phyloP scores from a whole-genome alignment of 2,329 filamentous ascomycete species.

The Pseudocercospora fijiensis region DNA sequence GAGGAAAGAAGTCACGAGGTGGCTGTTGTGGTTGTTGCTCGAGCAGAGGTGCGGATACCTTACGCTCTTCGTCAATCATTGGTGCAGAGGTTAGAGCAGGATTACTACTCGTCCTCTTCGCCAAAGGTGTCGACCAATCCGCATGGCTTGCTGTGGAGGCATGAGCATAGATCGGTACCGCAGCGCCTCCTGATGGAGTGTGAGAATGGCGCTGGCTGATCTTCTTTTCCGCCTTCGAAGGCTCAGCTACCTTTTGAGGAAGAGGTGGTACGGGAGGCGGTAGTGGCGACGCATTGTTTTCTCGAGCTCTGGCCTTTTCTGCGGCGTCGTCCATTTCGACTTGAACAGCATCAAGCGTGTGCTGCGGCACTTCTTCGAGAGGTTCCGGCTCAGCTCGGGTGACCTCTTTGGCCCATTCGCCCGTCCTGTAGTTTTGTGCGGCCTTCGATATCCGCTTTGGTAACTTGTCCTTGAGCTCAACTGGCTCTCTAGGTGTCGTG shows the following conservation, averaged over 20 bases:
- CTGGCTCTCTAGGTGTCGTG: slow-evolving; percentile 6
- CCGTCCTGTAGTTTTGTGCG: slow-evolving; percentile 80
- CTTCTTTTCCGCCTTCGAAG: slow-evolving; percentile 7
- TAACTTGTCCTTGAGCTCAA: slow-evolving; percentile 58
- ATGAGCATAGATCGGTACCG: slow-evolving; percentile 18
- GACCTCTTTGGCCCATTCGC: slow-evolving; percentile 94
- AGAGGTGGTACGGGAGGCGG: slow-evolving; percentile 21
- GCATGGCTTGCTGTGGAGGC: slow-evolving; percentile 14
- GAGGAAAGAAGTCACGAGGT: background rate
- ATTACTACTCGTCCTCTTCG: slow-evolving; percentile 24
- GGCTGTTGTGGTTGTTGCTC: slow-evolving; percentile 20
- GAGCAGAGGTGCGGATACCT: slow-evolving; percentile 11
- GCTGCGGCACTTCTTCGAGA: slow-evolving; percentile 31
- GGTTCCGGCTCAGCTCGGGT: slow-evolving; percentile 68
- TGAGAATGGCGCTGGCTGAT: slow-evolving; percentile 10
- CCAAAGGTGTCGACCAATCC: slow-evolving; percentile 26
- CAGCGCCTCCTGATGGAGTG: slow-evolving; percentile 13
- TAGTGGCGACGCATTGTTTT: slow-evolving; percentile 27
- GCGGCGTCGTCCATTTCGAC: slow-evolving; percentile 49
- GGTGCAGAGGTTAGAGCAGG: slow-evolving; percentile 12
- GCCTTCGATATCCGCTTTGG: slow-evolving; percentile 72
- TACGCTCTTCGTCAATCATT: slow-evolving; percentile 2
- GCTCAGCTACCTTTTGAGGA: slow-evolving; percentile 6
- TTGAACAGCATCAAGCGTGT: slow-evolving; percentile 44
- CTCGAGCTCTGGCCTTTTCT: slow-evolving; percentile 38